Conservation (phyloP, 1,284 basidiomycete species). For the Flammula alnicola region DNA sequence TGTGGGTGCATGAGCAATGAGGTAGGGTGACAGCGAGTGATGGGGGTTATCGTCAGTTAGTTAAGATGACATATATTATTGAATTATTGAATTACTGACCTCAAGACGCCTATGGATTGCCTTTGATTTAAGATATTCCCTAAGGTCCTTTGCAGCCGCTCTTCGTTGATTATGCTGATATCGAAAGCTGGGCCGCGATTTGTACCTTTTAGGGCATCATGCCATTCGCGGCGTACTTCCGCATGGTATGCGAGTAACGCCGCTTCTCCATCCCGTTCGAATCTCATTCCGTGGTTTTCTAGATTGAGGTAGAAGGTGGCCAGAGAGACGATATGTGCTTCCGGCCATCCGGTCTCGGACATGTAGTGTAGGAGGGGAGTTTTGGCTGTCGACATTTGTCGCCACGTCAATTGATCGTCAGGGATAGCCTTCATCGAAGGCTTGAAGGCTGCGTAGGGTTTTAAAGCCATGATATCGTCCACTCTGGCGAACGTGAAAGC, state of each 20-base stretch:
- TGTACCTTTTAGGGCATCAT: slow-evolving; percentile 7
- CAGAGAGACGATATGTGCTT: slow-evolving; percentile 7
- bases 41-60: not conserved
- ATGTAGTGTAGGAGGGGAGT: slow-evolving; percentile 10
- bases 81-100: not conserved
- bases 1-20: no score
- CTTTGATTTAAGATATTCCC: not conserved
- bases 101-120: not conserved
- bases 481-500: slow-evolving; percentile 18
- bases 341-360: slow-evolving; percentile 15
- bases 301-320: slow-evolving; percentile 16
- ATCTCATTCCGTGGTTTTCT: slow-evolving; percentile 9
- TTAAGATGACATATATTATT: not conserved
- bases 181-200: slow-evolving; percentile 18
- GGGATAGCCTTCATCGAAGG: slow-evolving; percentile 22
- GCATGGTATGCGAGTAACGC: slow-evolving; percentile 17
- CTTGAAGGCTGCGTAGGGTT: slow-evolving; percentile 16
- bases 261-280: slow-evolving; percentile 2
- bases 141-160: slow-evolving; percentile 2
- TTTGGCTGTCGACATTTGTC: slow-evolving; percentile 22
- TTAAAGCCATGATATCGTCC: slow-evolving; percentile 16
- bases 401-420: slow-evolving; percentile 25
- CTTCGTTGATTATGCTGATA: slow-evolving; percentile 17
- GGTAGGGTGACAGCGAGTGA: no score
- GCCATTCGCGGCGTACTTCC: slow-evolving; percentile 17